Evolutionary conservation across 495 filamentous ascomycete species (phyloP).

Genomic region (Aspergillus ostianus): DNA sequence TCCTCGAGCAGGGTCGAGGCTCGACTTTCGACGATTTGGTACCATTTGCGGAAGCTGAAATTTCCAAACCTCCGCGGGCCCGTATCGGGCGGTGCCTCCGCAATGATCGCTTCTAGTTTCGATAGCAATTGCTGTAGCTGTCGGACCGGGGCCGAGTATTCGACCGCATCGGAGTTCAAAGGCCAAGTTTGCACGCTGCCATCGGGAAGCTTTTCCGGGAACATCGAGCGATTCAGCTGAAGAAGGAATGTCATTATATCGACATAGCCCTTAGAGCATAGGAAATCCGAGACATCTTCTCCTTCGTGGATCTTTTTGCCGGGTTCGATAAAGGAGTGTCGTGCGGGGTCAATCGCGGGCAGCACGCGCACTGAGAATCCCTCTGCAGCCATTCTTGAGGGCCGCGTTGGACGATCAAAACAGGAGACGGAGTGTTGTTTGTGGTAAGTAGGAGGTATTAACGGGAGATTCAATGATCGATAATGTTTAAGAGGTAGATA

Average conservation of each 20-base stretch:
- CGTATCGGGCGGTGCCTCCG: slow-evolving; percentile 76
- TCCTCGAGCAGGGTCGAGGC: slow-evolving; percentile 57
- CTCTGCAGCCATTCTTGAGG: slow-evolving; percentile 26
- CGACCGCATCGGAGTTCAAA: slow-evolving; percentile 43
- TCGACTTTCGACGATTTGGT: slow-evolving; percentile 61
- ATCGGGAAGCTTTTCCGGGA: slow-evolving; percentile 55
- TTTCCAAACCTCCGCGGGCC: slow-evolving; percentile 92
- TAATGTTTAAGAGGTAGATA: not conserved
- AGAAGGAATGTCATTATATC: slow-evolving; percentile 84
- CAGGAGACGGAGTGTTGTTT: too few relatives aligned
- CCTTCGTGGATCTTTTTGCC: slow-evolving; percentile 78
- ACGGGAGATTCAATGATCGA: not conserved
- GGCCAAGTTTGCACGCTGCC: slow-evolving; percentile 53
- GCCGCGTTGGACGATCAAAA: not conserved
- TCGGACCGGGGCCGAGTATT: slow-evolving; percentile 59
- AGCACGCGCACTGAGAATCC: slow-evolving; percentile 28
- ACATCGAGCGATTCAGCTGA: slow-evolving; percentile 86
- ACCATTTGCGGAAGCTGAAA: slow-evolving; percentile 81
- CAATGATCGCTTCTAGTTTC: slow-evolving; percentile 62
- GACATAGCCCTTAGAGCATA: slow-evolving; percentile 73
- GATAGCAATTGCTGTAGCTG: slow-evolving; percentile 62
- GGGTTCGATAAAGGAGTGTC: slow-evolving; percentile 35
- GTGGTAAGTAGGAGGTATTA: too few relatives aligned
- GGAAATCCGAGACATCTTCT: slow-evolving; percentile 73
- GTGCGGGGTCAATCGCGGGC: slow-evolving; percentile 25